Percentiles rank a stretch among this genome's conserved stretches.
These are phyloP conservation scores for Sporothrix variecibatus DNA, from an alignment of 2,329 filamentous ascomycete species.

Conservation along the genomic window DNA sequence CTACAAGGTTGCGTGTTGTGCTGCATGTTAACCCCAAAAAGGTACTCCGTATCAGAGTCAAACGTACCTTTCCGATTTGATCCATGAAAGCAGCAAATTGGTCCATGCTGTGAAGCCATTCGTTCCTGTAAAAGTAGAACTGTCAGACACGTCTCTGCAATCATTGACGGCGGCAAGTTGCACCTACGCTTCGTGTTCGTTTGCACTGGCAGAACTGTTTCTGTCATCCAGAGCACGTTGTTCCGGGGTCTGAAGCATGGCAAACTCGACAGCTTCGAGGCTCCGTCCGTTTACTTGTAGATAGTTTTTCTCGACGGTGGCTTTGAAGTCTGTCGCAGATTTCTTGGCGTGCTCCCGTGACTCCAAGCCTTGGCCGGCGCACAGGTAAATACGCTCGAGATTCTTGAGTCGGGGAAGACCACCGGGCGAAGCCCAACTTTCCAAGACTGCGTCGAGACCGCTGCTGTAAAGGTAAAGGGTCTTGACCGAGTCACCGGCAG, in stretches of 20 bases:
- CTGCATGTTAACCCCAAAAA: not conserved
- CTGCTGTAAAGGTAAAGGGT: slow-evolving; percentile 19
- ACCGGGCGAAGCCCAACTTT: slow-evolving; percentile 7
- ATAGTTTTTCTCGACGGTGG: not conserved
- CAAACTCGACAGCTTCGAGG: slow-evolving; percentile 17
- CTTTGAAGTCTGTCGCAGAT: not conserved
- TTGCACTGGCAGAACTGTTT: slow-evolving; percentile 6
- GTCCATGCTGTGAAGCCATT: slow-evolving; percentile 21
- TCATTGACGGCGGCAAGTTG: not conserved
- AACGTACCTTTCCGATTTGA: slow-evolving; percentile 13
- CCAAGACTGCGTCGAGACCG: slow-evolving; percentile 6
- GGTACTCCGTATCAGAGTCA: not conserved
- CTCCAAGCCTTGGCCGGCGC: slow-evolving; percentile 10
- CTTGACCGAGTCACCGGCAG: slow-evolving; percentile 12
- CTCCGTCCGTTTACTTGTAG: not conserved
- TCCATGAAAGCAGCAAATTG: slow-evolving; percentile 17
- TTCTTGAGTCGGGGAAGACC: slow-evolving; percentile 2
- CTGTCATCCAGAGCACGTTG: not conserved
- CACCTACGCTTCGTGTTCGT: slow-evolving; percentile 17
- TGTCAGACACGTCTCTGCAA: slow-evolving; percentile 7
- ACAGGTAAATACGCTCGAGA: not conserved
- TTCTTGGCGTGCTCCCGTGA: slow-evolving; percentile 1
- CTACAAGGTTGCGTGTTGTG: not conserved
- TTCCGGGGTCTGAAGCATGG: not conserved
- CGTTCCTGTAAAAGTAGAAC: not conserved